These are phyloP conservation scores for Aspergillus proliferans DNA, from an alignment of 2,329 filamentous ascomycete genomes.

Conservation along the genomic window DNA sequence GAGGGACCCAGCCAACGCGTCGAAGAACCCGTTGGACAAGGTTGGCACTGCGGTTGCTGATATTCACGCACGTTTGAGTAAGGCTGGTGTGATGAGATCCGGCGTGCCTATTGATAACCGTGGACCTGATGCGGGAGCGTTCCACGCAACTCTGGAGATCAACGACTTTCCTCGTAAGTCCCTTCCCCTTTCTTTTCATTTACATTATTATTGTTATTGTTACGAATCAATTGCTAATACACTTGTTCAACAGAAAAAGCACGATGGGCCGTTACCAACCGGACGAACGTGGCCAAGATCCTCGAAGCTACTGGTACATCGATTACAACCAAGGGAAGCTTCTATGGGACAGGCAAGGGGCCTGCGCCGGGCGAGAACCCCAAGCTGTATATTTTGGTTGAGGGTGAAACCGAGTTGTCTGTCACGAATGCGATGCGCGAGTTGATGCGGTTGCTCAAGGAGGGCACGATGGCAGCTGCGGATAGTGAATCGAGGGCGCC, in stretches of 20 bases:
- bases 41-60: constrained; percentile 84
- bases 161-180: constrained; percentile 84
- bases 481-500: constrained; percentile 79
- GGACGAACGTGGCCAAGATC: constrained; percentile 97
- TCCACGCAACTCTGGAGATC: constrained; percentile 95
- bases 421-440: constrained; percentile 88
- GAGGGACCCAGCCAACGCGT: constrained; percentile 41
- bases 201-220: constrained; percentile 6
- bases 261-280: constrained; percentile 95
- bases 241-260: constrained; percentile 62
- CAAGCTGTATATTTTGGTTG: constrained; percentile 97
- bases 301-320: constrained; percentile 89
- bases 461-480: constrained; percentile 82
- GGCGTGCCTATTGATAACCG: constrained; percentile 98
- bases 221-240: background rate
- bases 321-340: constrained; percentile 95
- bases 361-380: constrained; percentile 68
- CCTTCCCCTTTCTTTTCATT: background rate
- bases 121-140: constrained; percentile 91
- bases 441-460: constrained; percentile 77
- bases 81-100: constrained; percentile 79
- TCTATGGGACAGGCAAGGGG: constrained; percentile 76
- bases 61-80: constrained; percentile 85
- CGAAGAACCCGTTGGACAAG: constrained; percentile 69
- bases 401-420: constrained; percentile 90